A percentile compares a stretch with the other conserved stretches of the same genome.
phyloP scores from a whole-genome alignment of 1,284 basidiomycete genomes.

The Rhodotorula sp. region DNA sequence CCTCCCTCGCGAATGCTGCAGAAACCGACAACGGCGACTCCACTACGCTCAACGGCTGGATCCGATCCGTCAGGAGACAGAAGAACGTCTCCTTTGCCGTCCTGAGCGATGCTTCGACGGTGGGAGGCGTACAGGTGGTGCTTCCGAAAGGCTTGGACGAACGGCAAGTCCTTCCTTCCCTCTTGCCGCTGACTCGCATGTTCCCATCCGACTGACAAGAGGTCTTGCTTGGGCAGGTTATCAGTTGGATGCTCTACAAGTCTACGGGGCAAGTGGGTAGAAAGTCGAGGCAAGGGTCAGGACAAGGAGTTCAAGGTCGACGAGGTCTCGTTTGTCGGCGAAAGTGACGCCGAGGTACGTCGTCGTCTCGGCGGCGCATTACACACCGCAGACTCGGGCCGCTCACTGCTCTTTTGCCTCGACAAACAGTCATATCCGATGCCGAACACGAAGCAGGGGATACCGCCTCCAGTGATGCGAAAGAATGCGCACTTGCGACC shows the following conservation, averaged over 20 bases:
- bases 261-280: slow-evolving; percentile 59
- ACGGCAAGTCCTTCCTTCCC: slow-evolving; percentile 39
- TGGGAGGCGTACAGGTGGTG: slow-evolving; percentile 72
- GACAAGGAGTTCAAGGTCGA: slow-evolving; percentile 70
- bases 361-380: slow-evolving; percentile 33
- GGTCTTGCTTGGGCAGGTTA: slow-evolving; percentile 47
- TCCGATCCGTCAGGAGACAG: slow-evolving; percentile 76
- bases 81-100: slow-evolving; percentile 82
- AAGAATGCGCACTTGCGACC: slow-evolving; percentile 79
- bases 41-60: slow-evolving; percentile 63
- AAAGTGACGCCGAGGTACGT: slow-evolving; percentile 80
- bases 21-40: no score
- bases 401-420: no score
- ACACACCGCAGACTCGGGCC: no score
- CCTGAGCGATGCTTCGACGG: slow-evolving; percentile 73
- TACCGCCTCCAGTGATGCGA: slow-evolving; percentile 67
- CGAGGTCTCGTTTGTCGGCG: slow-evolving; percentile 64
- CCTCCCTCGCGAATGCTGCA: neutral
- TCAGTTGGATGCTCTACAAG: slow-evolving; percentile 38
- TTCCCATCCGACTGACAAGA: neutral
- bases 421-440: slow-evolving; percentile 33
- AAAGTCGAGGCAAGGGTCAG: slow-evolving; percentile 68
- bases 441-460: slow-evolving; percentile 40
- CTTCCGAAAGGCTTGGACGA: slow-evolving; percentile 54
- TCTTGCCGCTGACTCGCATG: neutral